phyloP scores from a whole-genome alignment of 192 early-diverging fungal species.

The Gaertneriomyces sp. region DNA sequence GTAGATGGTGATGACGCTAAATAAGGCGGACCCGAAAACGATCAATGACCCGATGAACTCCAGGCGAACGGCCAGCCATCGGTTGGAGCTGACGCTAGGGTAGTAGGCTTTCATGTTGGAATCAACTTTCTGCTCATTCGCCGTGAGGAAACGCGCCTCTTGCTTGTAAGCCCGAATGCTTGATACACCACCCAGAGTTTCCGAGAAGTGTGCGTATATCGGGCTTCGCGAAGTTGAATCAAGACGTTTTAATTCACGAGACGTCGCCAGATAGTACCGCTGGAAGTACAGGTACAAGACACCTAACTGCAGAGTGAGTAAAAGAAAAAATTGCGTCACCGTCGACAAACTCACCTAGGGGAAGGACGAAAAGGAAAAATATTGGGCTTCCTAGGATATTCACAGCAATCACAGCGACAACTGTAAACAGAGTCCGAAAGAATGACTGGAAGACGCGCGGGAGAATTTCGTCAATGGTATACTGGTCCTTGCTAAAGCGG shows the following conservation, averaged over 20 bases:
- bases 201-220: conserved; percentile 56
- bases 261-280: conserved; percentile 50
- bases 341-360: conserved; percentile 31
- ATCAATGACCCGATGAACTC: conserved; percentile 77
- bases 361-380: conserved; percentile 47
- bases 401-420: conserved; percentile 46
- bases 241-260: conserved; percentile 57
- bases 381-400: conserved; percentile 47
- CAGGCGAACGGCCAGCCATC: conserved; percentile 62
- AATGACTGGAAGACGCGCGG: conserved; percentile 51
- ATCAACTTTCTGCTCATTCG: conserved; percentile 72
- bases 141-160: conserved; percentile 56
- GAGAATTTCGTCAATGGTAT: conserved; percentile 69
- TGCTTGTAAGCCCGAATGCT: conserved; percentile 61
- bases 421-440: conserved; percentile 49
- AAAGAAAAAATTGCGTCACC: no score
- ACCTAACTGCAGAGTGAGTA: conserved; percentile 5
- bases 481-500: conserved; percentile 84
- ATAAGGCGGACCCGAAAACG: conserved; percentile 71
- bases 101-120: conserved; percentile 77
- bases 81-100: conserved; percentile 60
- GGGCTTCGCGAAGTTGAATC: conserved; percentile 54
- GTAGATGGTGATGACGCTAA: conserved; percentile 64
- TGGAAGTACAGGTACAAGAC: conserved; percentile 53
- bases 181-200: conserved; percentile 52